Evolutionary conservation across 1,284 basidiomycete species (phyloP), one percentile per base, ranked within the genome.

Genomic region (Naganishia liquefaciens): DNA sequence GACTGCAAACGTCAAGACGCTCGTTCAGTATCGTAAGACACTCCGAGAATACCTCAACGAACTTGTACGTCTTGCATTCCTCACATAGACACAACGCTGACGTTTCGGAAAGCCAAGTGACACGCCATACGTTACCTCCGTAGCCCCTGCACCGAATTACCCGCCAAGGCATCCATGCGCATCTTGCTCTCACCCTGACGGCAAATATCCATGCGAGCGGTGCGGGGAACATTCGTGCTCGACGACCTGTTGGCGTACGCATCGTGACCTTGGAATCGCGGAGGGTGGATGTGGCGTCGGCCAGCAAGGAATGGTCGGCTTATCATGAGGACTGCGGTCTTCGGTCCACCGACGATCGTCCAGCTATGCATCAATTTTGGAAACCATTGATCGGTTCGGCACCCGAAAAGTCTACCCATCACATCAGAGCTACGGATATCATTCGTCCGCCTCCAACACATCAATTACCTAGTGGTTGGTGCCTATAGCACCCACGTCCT

Each of bases 31-130:
- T n/a, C 51, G 51, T n/a, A 53, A 53, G n/a, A 53, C 51, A 19
- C 51, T 53, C n/a, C 28, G 51, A 21, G 51, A 53, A 53, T 53
- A 53, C 51, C 51, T 53, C 7, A 53, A 39, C 51, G 51, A 53
- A 39, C 51, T 53, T 13, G 51, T 53, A 33, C 17, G 51, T 53
- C 28, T n/a, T 11, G 19, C 30, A 15, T 33, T n/a, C 6, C 13
- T 6, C 21, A n/a, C 6, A 17, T 4, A 11, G 6, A n/a, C 13
- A 15, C 1, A 17, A 3, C 25, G 3, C 17, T 17, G 6, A 25
- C 49, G 2, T 9, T 21, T 33, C 33, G 11, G 19, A 7, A 21
- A 53, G 30, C 51, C 33, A 7, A 30, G 7, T 13, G 19, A 30
- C 33, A 39, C 51, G 27, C 30, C 51, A 53, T 51, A 30, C 49